Evolutionary conservation across 2,329 filamentous ascomycete genomes (phyloP).

Genomic region (Fusarium heterosporum): DNA sequence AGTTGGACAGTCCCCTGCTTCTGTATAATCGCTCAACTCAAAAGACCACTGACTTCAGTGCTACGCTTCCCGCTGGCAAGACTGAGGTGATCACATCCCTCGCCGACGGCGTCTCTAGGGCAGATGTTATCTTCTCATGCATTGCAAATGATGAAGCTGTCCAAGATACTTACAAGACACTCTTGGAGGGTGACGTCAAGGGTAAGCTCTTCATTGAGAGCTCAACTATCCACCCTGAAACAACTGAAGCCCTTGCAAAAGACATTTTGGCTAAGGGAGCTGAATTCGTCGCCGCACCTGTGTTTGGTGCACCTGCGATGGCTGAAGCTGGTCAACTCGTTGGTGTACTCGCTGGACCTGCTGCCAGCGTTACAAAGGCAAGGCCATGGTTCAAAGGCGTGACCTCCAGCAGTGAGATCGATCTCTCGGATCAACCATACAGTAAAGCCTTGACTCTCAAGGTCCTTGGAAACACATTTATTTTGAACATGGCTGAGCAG

Average conservation of each 20-base stretch:
- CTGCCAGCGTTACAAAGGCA: constrained; percentile 69
- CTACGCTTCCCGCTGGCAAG: constrained; percentile 69
- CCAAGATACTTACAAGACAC: constrained; percentile 67
- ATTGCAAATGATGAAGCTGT: constrained; percentile 83
- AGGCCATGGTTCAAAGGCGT: constrained; percentile 79
- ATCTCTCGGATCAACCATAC: constrained; percentile 76
- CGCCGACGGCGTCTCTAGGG: constrained; percentile 71
- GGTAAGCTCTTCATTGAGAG: constrained; percentile 88
- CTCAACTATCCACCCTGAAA: constrained; percentile 88
- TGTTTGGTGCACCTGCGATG: constrained; percentile 79
- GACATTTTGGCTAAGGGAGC: constrained; percentile 69
- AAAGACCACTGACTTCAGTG: constrained; percentile 72
- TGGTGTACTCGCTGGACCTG: constrained; percentile 77
- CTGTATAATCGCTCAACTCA: constrained; percentile 83
- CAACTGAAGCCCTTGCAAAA: constrained; percentile 74
- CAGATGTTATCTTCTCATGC: constrained; percentile 86
- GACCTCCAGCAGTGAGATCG: constrained; percentile 74
- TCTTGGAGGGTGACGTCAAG: constrained; percentile 65
- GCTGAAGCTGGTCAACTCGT: constrained; percentile 78
- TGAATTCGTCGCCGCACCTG: constrained; percentile 76
- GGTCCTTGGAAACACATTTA: constrained; percentile 87
- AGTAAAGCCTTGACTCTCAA: constrained; percentile 79
- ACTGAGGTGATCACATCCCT: constrained; percentile 73
- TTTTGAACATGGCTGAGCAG: constrained; percentile 84
- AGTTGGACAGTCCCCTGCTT: constrained; percentile 76